These are phyloP conservation scores for Aspergillus ellipticus DNA, from an alignment of 495 filamentous ascomycete genomes.

Conservation along the genomic window DNA sequence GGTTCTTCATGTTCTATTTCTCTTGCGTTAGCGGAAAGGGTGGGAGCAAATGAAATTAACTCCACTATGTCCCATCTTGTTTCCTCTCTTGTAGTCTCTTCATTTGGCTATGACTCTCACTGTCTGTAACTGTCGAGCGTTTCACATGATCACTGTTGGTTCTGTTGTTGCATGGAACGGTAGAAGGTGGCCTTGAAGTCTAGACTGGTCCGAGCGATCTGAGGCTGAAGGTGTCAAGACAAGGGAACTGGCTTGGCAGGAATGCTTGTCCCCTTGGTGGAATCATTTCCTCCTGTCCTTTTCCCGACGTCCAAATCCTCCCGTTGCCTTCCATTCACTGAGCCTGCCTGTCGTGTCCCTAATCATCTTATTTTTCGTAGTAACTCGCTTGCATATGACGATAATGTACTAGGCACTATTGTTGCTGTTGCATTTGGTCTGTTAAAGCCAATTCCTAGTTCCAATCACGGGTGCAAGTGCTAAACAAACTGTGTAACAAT, in stretches of 20 bases:
- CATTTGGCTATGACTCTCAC: slow-evolving; percentile 18
- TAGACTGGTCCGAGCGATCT: slow-evolving; percentile 8
- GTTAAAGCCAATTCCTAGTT: too few relatives aligned
- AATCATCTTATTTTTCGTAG: slow-evolving; percentile 14
- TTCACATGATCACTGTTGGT: slow-evolving; percentile 24
- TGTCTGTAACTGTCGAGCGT: slow-evolving; percentile 33
- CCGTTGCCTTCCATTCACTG: background rate
- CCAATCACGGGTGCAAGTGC: too few relatives aligned
- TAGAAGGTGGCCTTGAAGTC: slow-evolving; percentile 7
- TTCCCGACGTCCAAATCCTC: background rate
- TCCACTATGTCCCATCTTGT: slow-evolving; percentile 20
- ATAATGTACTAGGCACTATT: background rate
- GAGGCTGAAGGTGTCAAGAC: background rate
- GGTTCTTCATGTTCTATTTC: slow-evolving; percentile 24
- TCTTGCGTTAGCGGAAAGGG: slow-evolving; percentile 32
- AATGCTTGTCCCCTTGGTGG: background rate
- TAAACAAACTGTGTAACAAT: too few relatives aligned
- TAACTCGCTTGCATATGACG: slow-evolving; percentile 7
- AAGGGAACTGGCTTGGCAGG: background rate
- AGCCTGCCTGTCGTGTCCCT: slow-evolving; percentile 7
- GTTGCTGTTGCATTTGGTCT: background rate
- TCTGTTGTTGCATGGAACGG: slow-evolving; percentile 4
- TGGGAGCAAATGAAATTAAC: slow-evolving; percentile 16
- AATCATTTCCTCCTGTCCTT: background rate
- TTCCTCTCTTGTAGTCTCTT: slow-evolving; percentile 32